Base-by-base conservation (phyloP, 139 green algal species). In the Microglena sp. region DNA sequence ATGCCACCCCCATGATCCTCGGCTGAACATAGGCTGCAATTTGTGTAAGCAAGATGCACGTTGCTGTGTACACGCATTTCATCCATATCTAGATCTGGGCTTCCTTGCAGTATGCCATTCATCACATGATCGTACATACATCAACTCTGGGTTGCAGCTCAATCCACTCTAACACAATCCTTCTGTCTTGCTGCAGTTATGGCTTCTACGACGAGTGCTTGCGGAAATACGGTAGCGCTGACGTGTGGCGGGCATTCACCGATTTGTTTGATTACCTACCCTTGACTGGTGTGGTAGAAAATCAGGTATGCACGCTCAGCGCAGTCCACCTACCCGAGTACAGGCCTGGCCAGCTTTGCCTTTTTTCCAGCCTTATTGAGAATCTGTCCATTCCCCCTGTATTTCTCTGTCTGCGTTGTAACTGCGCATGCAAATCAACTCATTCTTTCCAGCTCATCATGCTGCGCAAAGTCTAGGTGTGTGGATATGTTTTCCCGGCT, bases 201-300 rank as follows among this genome's bases (percentile, higher is more conserved):
- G 94, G 94, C 28, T 99, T 99, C 77, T 99, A 99, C 64, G 94
- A 99, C 73, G 94, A 99, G 81, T 99, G 94, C 83, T 76, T 99
- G 50, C 79, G 94, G 15, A 99, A 99, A 74, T 99, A 99, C 67
- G 94, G 94, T 64, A 96, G 86, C 62, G 86, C 94, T 5, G 94
- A 97, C 24, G 90, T 99, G 29, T 99, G 94, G 94, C 94, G 95
- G 73, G 86, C 81, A 68, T 97, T 99, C 74, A 99, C 94, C 7
- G 94, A 99, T 76, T 71, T 99, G 22, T 99, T 99, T 73, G 94
- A 99, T 75, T 99, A 96, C 77, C 86, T 99, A 59, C 94, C 94
- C 1, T 78, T 99, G 2, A 96, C 94, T 5, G 94, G 91, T 2
- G 69, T 97, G 3, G 83, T 99, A 30, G 92, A 99, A 73, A 91